A percentile compares a stretch with the other conserved stretches of the same genome.
Evolutionary conservation across 164 flowering plant genomes (phyloP).

Genomic region (Taxillus chinensis): DNA sequence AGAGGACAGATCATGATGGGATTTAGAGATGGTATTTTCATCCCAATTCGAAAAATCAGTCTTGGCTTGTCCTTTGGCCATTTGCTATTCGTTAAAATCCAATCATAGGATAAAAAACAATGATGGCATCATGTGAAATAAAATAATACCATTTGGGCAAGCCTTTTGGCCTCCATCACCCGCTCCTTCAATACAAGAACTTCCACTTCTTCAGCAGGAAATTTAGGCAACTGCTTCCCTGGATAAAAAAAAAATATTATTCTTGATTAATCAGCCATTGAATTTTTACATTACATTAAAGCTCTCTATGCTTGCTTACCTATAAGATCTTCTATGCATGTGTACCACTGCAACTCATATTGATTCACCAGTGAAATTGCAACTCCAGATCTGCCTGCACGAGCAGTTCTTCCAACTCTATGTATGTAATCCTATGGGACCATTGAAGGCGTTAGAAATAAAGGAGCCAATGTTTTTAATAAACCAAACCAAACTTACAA

Average conservation of each 20-base stretch:
- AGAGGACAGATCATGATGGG: no score
- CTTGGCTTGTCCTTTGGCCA: background rate
- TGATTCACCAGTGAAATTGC: conserved; percentile 90
- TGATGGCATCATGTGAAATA: background rate
- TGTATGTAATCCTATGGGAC: conserved; percentile 74
- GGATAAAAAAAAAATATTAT: conserved; percentile 2
- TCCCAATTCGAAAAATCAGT: no score
- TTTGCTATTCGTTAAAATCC: background rate
- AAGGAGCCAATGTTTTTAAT: no score
- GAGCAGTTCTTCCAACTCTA: conserved; percentile 97
- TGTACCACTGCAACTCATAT: conserved; percentile 78
- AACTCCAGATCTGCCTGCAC: conserved; percentile 90
- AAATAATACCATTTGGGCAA: conserved; percentile 48
- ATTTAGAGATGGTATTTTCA: no score
- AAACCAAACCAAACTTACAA: no score
- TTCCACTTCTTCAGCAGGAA: conserved; percentile 55
- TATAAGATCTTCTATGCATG: conserved; percentile 73
- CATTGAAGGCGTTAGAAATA: no score
- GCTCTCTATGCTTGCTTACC: conserved; percentile 22
- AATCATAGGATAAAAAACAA: background rate
- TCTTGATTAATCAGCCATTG: background rate
- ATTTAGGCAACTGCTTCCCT: conserved; percentile 71
- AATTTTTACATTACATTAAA: conserved; percentile 3
- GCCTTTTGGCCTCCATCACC: conserved; percentile 68
- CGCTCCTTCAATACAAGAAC: conserved; percentile 56